Evolutionary conservation across 441 rosid genomes (phyloP).

Genomic region (Gossypium laxum): DNA sequence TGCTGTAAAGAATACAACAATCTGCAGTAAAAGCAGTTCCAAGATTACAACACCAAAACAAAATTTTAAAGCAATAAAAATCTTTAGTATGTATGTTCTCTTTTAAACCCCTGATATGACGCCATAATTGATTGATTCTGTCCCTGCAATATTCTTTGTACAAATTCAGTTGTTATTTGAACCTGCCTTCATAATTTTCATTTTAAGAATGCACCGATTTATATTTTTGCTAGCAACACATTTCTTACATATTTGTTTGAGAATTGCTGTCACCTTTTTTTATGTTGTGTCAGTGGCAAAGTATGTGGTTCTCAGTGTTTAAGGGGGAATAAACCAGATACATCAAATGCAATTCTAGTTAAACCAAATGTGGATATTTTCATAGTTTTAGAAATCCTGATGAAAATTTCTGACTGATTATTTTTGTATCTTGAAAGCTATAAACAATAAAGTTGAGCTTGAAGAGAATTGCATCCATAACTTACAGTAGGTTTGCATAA

Average conservation of each 20-base stretch:
- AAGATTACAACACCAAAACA: neutral
- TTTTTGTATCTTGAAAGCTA: conserved; percentile 2
- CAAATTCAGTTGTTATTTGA: neutral
- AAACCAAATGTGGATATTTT: neutral
- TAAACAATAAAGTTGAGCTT: neutral
- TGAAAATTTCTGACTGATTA: neutral
- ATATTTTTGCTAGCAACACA: neutral
- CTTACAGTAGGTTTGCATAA: neutral
- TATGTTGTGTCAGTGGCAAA: neutral
- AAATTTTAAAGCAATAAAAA: neutral
- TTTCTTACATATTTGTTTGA: neutral
- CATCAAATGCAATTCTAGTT: neutral
- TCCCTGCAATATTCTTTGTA: neutral
- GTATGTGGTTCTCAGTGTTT: neutral
- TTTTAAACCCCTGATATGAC: neutral
- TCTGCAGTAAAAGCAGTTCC: neutral
- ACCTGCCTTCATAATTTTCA: conserved; percentile 1
- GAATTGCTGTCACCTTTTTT: neutral
- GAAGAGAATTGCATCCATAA: neutral
- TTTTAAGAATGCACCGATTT: neutral
- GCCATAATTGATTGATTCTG: neutral
- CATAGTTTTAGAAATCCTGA: neutral
- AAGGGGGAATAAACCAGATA: neutral
- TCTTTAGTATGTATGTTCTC: neutral
- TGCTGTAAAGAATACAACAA: neutral